Evolutionary conservation across 2,329 filamentous ascomycete species (phyloP).

Genomic region (Emmonsiellopsis sp.): DNA sequence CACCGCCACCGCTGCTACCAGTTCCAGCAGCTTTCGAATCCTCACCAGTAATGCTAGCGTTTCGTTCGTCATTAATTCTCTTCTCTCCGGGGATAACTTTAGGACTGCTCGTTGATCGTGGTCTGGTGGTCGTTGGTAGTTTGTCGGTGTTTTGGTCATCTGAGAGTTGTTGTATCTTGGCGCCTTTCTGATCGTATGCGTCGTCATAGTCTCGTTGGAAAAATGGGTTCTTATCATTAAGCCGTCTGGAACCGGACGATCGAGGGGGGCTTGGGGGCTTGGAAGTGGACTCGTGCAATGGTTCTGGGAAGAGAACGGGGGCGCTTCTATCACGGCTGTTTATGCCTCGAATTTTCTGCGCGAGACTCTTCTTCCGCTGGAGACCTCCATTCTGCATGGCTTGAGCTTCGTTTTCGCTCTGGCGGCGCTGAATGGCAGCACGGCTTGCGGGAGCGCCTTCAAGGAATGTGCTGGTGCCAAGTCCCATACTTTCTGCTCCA

Average conservation of each 20-base stretch:
- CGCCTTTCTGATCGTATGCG: constrained; percentile 56
- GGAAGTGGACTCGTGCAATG: constrained; percentile 13
- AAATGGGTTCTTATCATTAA: constrained; percentile 63
- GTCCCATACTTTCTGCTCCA: constrained; percentile 70
- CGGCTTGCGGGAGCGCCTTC: constrained; percentile 85
- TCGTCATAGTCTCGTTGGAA: constrained; percentile 64
- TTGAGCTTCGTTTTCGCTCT: constrained; percentile 55
- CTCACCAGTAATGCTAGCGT: constrained; percentile 3
- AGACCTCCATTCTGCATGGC: constrained; percentile 47
- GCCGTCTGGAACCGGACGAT: constrained; percentile 25
- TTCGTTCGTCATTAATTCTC: constrained; percentile 22
- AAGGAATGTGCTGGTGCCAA: constrained; percentile 91
- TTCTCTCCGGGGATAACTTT: constrained; percentile 37
- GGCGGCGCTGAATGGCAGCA: constrained; percentile 64
- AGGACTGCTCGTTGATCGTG: constrained; percentile 51
- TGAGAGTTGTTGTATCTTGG: constrained; percentile 46
- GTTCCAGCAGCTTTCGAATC: constrained; percentile 2
- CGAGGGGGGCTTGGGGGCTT: constrained; percentile 18
- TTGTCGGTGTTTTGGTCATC: constrained; percentile 22
- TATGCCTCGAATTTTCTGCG: constrained; percentile 81
- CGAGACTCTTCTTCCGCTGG: constrained; percentile 87
- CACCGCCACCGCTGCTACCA: constrained; percentile 6
- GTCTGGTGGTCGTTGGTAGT: constrained; percentile 19
- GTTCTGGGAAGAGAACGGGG: constrained; percentile 51
- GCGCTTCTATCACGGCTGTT: constrained; percentile 53